Evolutionary conservation across 2,329 filamentous ascomycete species (phyloP).

Genomic region (Eutypa lata): DNA sequence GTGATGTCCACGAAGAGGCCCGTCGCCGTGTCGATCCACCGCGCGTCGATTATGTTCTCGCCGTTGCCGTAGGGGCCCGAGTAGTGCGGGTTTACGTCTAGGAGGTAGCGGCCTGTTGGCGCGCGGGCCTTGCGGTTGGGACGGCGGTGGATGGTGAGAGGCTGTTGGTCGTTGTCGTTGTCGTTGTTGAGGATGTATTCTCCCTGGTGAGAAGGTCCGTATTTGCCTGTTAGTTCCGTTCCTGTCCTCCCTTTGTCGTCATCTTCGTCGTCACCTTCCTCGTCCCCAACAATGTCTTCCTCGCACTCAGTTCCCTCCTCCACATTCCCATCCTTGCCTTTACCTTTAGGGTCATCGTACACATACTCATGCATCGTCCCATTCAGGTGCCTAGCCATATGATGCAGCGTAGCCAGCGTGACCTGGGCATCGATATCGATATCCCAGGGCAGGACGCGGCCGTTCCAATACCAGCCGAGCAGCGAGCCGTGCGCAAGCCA

Average conservation of each 20-base stretch:
- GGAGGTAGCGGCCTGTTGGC: slow-evolving; percentile 48
- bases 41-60: slow-evolving; percentile 76
- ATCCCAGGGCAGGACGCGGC: slow-evolving; percentile 76
- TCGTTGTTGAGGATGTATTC: too few relatives aligned
- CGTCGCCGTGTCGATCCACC: slow-evolving; percentile 75
- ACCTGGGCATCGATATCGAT: slow-evolving; percentile 83
- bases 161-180: too few relatives aligned
- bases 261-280: slow-evolving; percentile 26
- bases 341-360: slow-evolving; percentile 13
- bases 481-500: slow-evolving; percentile 86
- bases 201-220: too few relatives aligned
- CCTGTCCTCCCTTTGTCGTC: slow-evolving; percentile 24
- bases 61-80: slow-evolving; percentile 63
- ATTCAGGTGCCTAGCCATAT: slow-evolving; percentile 66
- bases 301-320: too few relatives aligned
- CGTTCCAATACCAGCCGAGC: slow-evolving; percentile 89
- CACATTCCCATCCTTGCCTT: slow-evolving; percentile 37
- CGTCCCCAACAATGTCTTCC: slow-evolving; percentile 38
- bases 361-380: slow-evolving; percentile 61
- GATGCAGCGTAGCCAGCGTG: slow-evolving; percentile 60
- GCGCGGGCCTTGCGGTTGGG: too few relatives aligned
- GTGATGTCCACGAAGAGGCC: slow-evolving; percentile 85
- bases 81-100: slow-evolving; percentile 75
- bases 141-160: too few relatives aligned
- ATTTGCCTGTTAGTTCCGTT: slow-evolving; percentile 29